Evolutionary conservation across 2,329 filamentous ascomycete species (phyloP), one percentile per base, ranked within the genome.

Genomic region (Cadophora sp.): DNA sequence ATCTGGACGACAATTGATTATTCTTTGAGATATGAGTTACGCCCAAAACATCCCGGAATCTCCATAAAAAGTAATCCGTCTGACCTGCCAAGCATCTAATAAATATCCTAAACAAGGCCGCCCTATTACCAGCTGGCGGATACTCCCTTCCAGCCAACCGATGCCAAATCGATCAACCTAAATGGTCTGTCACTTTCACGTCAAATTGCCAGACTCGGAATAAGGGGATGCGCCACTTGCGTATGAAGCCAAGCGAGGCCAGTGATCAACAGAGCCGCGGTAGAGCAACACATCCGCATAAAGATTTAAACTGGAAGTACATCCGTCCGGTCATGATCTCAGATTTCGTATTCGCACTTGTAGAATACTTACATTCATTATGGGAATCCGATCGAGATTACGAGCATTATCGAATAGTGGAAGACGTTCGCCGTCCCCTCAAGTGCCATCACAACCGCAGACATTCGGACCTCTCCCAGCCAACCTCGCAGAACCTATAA

Each of bases 311-410:
- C 7, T 2, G 7, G 14, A 29, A 16, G 4, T 46, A 22, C 16
- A 5, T 16, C 37, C 7, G 37, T 40, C 12, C 37, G 37, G 37
- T 16, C 6, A 40, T 8, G 3, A 11, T 40, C 3, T 16, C 7
- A 40, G 14, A 16, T 40, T 40, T 9, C 14, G 6, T 11, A 34
- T 40, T 40, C 14, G 14, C 7, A 3, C 12, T 40, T 40, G 14
- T 16, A 40, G 37, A n/a, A 40, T n/a, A 22, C 8, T 12, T 24
- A 9, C 4, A 43, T n/a, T 37, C 31, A 59, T 1, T 14, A 59
- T 40, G 56, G 56, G 56, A 43, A 27, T 59, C 29, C 1, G 56
- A 59, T 59, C 56, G 11, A 59, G 31, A 59, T 26, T 59, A 24
- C 14, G 56, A 37, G 37, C 14, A 19, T 19, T 37, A 4, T 40